Conservation (phyloP, 2,329 filamentous ascomycete genomes). For the Talaromyces marneffei region DNA sequence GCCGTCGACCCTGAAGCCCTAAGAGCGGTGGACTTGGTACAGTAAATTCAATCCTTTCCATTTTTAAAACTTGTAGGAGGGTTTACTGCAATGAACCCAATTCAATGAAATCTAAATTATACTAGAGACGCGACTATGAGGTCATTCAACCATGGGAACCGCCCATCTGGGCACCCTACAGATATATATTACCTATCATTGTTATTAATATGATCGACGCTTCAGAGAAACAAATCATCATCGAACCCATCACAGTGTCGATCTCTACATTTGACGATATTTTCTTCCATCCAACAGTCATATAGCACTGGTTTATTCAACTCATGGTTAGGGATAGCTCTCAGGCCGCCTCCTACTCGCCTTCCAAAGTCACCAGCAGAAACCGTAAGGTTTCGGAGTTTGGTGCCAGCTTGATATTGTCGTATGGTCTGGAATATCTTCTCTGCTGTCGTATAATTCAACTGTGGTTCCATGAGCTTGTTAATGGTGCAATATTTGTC, state of each 20-base stretch:
- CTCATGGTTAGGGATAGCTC: background rate
- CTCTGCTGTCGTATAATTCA: background rate
- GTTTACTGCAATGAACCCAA: too few relatives aligned
- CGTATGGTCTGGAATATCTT: slow-evolving; percentile 5
- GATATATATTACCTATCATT: too few relatives aligned
- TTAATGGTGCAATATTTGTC: slow-evolving; percentile 1
- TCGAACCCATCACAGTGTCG: background rate
- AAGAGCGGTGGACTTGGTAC: too few relatives aligned
- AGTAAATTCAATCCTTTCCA: too few relatives aligned
- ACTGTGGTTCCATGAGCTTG: slow-evolving; percentile 1
- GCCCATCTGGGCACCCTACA: too few relatives aligned
- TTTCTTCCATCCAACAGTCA: background rate
- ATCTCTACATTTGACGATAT: background rate
- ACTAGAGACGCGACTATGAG: too few relatives aligned
- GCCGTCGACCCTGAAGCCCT: background rate
- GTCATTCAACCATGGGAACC: too few relatives aligned
- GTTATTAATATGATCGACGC: too few relatives aligned
- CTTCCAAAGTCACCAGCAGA: slow-evolving; percentile 2
- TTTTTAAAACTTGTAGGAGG: too few relatives aligned
- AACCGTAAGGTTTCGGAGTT: background rate
- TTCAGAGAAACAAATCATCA: too few relatives aligned
- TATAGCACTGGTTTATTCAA: background rate
- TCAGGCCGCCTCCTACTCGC: background rate
- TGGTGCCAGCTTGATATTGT: slow-evolving; percentile 3
- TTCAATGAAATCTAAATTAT: too few relatives aligned